Base-by-base conservation (phyloP, 768 basidiomycete genomes). In the Trametes sanguinea region DNA sequence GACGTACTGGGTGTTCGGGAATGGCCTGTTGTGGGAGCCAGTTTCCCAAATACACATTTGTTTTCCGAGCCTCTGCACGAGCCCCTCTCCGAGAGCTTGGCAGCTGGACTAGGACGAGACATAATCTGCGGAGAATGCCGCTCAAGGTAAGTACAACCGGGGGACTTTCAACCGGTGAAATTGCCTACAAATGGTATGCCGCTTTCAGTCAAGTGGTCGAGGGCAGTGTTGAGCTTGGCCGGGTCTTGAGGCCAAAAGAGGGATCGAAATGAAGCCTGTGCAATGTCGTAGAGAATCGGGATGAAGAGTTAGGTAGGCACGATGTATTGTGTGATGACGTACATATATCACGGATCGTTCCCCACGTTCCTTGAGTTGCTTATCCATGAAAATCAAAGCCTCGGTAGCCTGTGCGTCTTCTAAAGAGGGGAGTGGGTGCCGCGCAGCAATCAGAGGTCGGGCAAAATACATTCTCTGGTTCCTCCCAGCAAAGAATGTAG, bases 161-260 rank as follows among this genome's bases (percentile, higher is more conserved):
- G 22, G 22, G 22, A 22, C 22, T 22, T 22, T 22, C 22, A 22
- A 22, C 22, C 7, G 3, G 43, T 13, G 6, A 44, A 44, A 9
- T 32, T 4, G 32, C 61, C 9, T 16, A 62, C 61, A n/a, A 62
- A 57, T 6, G 61, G 54, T 1, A 57, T 53, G 29, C 52, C 29
- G 14, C n/a, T 16, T 2, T 62, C 61, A 43, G 57, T 53, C n/a
- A 62, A 33, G 10, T 52, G 32, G 3, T 62, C 56, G 16, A 62
- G 45, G 0, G 53, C 33, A 2, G 50, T 22, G 9, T 22, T 6
- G 17, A 62, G 30, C 43, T 57, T 62, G 10, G 30, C 32, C 6
- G 55, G 32, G 10, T 62, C 55, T n/a, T 50, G 8, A 0, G 61
- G 56, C 61, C 61, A 62, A 30, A 52, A 62, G 43, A 57, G 29